A percentile compares a stretch with the other conserved stretches of the same genome.
Conservation (phyloP, 2,329 filamentous ascomycete species). For the Fusarium acutatum region DNA sequence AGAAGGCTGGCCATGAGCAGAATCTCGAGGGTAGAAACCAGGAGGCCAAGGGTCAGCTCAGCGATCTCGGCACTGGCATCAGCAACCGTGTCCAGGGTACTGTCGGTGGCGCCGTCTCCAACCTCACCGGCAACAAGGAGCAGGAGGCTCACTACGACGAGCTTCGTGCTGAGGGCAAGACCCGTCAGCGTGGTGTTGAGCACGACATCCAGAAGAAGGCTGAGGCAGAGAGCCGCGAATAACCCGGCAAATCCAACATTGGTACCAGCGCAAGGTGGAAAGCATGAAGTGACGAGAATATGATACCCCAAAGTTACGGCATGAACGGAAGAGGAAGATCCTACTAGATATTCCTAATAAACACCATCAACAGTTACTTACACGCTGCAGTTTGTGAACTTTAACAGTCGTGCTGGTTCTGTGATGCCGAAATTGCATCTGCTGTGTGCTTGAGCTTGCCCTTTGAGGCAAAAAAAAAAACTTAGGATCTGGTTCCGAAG, state of each 20-base stretch:
- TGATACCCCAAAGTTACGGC: constrained; percentile 30
- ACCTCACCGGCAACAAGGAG: constrained; percentile 73
- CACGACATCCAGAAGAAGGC: constrained; percentile 79
- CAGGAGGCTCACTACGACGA: constrained; percentile 72
- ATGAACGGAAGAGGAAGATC: constrained; percentile 13
- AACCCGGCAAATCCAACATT: not conserved
- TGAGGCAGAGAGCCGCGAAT: constrained; percentile 50
- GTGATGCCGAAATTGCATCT: not conserved
- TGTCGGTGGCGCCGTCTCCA: constrained; percentile 75
- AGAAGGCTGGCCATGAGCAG: constrained; percentile 78
- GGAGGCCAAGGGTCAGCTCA: constrained; percentile 84
- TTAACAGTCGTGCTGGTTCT: not conserved
- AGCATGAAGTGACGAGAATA: constrained; percentile 23
- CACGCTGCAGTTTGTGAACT: not conserved
- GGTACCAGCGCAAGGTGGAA: not conserved
- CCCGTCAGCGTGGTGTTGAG: constrained; percentile 83
- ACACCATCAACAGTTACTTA: not conserved
- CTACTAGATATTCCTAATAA: constrained; percentile 15
- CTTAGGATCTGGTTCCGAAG: not conserved
- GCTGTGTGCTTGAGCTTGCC: not conserved
- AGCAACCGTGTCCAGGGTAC: constrained; percentile 74
- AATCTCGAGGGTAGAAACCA: constrained; percentile 82
- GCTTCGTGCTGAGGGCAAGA: constrained; percentile 85
- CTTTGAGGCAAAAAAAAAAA: not conserved
- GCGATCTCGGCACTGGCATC: constrained; percentile 73